phyloP scores from a whole-genome alignment of 495 filamentous ascomycete species.

The Penicillium cinerascens region DNA sequence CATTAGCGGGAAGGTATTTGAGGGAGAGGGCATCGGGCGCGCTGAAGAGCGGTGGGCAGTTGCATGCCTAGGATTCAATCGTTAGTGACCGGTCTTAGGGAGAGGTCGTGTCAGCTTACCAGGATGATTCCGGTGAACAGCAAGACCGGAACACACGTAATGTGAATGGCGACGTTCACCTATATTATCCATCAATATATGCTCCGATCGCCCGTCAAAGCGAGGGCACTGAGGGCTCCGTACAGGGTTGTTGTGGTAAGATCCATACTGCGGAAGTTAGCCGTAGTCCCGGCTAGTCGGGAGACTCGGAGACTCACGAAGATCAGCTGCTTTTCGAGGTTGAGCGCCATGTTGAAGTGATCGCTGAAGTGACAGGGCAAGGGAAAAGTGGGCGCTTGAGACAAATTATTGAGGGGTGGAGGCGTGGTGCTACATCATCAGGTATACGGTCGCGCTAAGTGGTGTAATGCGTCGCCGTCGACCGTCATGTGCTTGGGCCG shows the following conservation, averaged over 20 bases:
- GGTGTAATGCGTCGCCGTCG: slow-evolving; percentile 11
- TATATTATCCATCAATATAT: slow-evolving; percentile 21
- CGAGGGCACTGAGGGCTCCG: background rate
- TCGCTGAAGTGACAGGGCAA: background rate
- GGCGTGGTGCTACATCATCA: slow-evolving; percentile 15
- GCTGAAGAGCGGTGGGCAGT: slow-evolving; percentile 67
- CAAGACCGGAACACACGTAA: slow-evolving; percentile 81
- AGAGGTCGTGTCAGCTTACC: slow-evolving; percentile 48
- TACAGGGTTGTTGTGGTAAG: slow-evolving; percentile 87
- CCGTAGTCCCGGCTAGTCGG: slow-evolving; percentile 3
- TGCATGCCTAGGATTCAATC: slow-evolving; percentile 59
- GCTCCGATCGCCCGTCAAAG: background rate
- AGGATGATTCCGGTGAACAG: slow-evolving; percentile 75
- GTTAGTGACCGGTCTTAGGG: slow-evolving; percentile 2
- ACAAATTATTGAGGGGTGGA: slow-evolving; percentile 7
- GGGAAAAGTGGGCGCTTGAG: slow-evolving; percentile 5
- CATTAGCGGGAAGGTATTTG: slow-evolving; percentile 74
- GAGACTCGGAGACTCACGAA: slow-evolving; percentile 55
- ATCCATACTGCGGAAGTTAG: slow-evolving; percentile 70
- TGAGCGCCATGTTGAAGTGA: slow-evolving; percentile 58
- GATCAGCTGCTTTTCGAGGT: slow-evolving; percentile 74
- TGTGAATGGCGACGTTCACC: slow-evolving; percentile 85
- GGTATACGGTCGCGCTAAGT: slow-evolving; percentile 16
- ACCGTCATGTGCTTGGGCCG: slow-evolving; percentile 24
- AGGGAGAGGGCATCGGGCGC: slow-evolving; percentile 67